Percentiles rank a stretch among this genome's conserved stretches.
These are phyloP conservation scores for Lasiosphaeria ovina DNA, from an alignment of 495 filamentous ascomycete species.

Conservation along the genomic window DNA sequence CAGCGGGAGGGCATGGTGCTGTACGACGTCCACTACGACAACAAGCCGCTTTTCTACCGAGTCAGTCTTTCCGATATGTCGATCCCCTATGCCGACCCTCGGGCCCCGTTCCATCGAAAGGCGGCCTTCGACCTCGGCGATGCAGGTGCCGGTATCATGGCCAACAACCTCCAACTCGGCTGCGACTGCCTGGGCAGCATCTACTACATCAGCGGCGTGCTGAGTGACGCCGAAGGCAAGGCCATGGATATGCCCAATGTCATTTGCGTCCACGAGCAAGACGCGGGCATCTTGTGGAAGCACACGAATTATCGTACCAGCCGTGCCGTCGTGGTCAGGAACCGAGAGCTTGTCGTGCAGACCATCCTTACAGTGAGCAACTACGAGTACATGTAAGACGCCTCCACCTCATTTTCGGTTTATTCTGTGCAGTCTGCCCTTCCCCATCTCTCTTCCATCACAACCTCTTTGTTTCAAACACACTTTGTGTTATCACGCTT, in stretches of 20 bases:
- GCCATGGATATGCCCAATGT: slow-evolving; percentile 65
- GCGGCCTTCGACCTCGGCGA: slow-evolving; percentile 79
- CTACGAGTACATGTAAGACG: slow-evolving; percentile 69
- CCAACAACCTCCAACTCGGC: slow-evolving; percentile 69
- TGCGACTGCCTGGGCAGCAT: slow-evolving; percentile 75
- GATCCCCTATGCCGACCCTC: slow-evolving; percentile 73
- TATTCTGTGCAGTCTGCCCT: background rate
- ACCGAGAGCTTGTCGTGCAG: slow-evolving; percentile 72
- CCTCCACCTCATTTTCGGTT: background rate
- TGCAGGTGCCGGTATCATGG: slow-evolving; percentile 68
- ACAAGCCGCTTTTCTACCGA: slow-evolving; percentile 64
- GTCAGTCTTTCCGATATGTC: slow-evolving; percentile 73
- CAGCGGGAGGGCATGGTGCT: slow-evolving; percentile 66
- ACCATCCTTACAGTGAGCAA: slow-evolving; percentile 78
- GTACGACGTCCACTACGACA: slow-evolving; percentile 69
- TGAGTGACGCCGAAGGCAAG: slow-evolving; percentile 56
- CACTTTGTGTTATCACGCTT: too few species aligned
- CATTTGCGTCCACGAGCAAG: slow-evolving; percentile 76
- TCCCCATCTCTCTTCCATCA: background rate
- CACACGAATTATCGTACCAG: slow-evolving; percentile 79
- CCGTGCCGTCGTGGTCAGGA: slow-evolving; percentile 62
- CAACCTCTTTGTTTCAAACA: too few species aligned
- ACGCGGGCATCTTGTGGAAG: slow-evolving; percentile 74
- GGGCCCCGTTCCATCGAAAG: slow-evolving; percentile 72
- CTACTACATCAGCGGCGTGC: slow-evolving; percentile 64